Base-by-base conservation (phyloP, 73 alveolate genomes). In the Paramecium sexaurelia region DNA sequence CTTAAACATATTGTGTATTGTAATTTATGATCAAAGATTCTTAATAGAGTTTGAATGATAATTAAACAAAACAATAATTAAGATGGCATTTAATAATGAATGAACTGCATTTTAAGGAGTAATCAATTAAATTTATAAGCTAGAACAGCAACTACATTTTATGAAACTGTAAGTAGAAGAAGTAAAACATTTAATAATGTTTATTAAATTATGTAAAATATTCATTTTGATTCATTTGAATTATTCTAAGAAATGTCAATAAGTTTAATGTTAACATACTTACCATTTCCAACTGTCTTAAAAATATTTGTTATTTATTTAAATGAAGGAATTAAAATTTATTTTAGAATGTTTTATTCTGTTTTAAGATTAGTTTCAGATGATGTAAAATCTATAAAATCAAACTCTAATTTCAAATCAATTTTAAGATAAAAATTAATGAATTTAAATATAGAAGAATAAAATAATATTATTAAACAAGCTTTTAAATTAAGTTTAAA, bases 41-140 rank as follows among this genome's bases (percentile, higher is more conserved):
- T 69, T 82, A 36, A 67, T 29, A 22, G 15, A 55, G 83, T 26
- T 71, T 35, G 33, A 66, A 69, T 29, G 84, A 88, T 20, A 26
- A 26, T 61, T 8, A 61, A 29, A 61, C 83, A 26, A 61, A 61
- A 61, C 11, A 82, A 40, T 22, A 55, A 55, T 57, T 88, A 39
- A 69, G 94, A 69, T 88, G 94, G 94, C 94, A 88, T 71, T 43
- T 88, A 26, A 68, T 88, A 6, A 69, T 88, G 91, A 88, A 88
- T 39, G 87, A 88, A 24, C 41, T 35, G 27, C 68, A 88, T 41
- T 88, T 88, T 69, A 69, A 75, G 35, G 87, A 82, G 94, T 88
- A 88, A 36, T 39, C 6, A 24, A n/a, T 40, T 39, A 40, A 11
- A 35, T 56, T 6, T 40, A 37, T 43, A 8, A 13, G n/a, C 9